phyloP scores from a whole-genome alignment of 179 eudicot species.

The Beta lomatogona region DNA sequence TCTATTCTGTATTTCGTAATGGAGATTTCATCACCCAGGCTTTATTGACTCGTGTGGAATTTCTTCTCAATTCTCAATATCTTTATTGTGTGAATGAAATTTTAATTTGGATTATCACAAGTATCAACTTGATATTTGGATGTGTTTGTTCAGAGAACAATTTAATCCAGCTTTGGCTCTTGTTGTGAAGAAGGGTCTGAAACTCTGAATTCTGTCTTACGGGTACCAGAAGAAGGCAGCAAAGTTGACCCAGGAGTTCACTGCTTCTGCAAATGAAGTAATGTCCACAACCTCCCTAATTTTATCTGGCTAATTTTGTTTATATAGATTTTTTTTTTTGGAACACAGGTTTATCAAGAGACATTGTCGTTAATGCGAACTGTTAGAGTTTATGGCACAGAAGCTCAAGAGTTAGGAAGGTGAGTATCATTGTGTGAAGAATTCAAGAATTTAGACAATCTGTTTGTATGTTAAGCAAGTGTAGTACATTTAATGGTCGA shows the following conservation, averaged over 20 bases:
- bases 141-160: background rate
- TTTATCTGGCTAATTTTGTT: slow-evolving; percentile 22
- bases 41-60: background rate
- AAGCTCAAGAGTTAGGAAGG: slow-evolving; percentile 83
- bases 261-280: slow-evolving; percentile 97
- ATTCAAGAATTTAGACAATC: background rate
- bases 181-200: slow-evolving; percentile 10
- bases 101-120: background rate
- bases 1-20: background rate
- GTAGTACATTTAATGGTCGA: slow-evolving; percentile 18
- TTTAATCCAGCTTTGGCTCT: background rate
- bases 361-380: slow-evolving; percentile 93
- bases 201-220: slow-evolving; percentile 20
- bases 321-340: background rate
- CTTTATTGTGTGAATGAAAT: background rate
- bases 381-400: slow-evolving; percentile 97
- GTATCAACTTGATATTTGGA: background rate
- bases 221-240: slow-evolving; percentile 99
- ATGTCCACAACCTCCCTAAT: slow-evolving; percentile 18
- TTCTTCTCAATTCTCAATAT: background rate
- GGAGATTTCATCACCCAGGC: background rate
- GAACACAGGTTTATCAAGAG: slow-evolving; percentile 90
- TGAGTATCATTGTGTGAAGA: slow-evolving; percentile 27
- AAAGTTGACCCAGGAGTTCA: slow-evolving; percentile 76
- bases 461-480: slow-evolving; percentile 9